Percentiles rank a stretch among this genome's conserved stretches.
phyloP scores from a whole-genome alignment of 1,139 yeast species.

The Petasospora rhodanensis region DNA sequence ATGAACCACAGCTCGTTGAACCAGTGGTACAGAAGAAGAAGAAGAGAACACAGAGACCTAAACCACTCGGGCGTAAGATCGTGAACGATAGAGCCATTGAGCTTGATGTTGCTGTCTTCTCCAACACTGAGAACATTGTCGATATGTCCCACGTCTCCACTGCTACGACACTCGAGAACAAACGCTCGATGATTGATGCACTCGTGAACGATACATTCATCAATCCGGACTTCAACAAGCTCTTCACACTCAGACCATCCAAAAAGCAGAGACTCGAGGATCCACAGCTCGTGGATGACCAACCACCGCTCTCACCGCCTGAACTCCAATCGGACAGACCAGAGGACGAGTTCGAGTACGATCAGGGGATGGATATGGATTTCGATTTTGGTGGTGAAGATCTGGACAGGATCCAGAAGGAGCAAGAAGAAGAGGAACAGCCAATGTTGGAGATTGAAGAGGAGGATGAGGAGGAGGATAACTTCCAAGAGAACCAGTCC shows the following conservation, averaged over 20 bases:
- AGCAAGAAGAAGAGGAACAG: background rate
- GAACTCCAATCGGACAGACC: constrained; percentile 19
- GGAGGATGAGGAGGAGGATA: constrained; percentile 18
- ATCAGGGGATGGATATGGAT: constrained; percentile 15
- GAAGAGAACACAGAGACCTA: constrained; percentile 10
- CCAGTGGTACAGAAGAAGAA: constrained; percentile 1
- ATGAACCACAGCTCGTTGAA: constrained; percentile 3
- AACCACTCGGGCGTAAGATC: constrained; percentile 15
- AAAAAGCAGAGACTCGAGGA: constrained; percentile 23
- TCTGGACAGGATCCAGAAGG: background rate
- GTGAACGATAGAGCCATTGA: constrained; percentile 21
- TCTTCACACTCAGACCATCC: constrained; percentile 14
- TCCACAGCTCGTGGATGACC: too few relatives aligned
- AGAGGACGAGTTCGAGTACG: constrained; percentile 13
- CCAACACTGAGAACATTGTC: constrained; percentile 10
- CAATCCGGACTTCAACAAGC: constrained; percentile 12
- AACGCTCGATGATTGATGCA: constrained; percentile 6
- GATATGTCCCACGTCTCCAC: background rate
- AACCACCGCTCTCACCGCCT: too few relatives aligned
- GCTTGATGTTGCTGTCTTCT: constrained; percentile 20
- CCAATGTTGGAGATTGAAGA: constrained; percentile 22
- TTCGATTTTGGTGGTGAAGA: constrained; percentile 7
- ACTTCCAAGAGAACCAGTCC: constrained; percentile 14
- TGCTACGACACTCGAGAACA: constrained; percentile 2
- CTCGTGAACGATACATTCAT: constrained; percentile 5